Conservation (phyloP, 164 flowering plant genomes). For the Dillenia suffruticosa region DNA sequence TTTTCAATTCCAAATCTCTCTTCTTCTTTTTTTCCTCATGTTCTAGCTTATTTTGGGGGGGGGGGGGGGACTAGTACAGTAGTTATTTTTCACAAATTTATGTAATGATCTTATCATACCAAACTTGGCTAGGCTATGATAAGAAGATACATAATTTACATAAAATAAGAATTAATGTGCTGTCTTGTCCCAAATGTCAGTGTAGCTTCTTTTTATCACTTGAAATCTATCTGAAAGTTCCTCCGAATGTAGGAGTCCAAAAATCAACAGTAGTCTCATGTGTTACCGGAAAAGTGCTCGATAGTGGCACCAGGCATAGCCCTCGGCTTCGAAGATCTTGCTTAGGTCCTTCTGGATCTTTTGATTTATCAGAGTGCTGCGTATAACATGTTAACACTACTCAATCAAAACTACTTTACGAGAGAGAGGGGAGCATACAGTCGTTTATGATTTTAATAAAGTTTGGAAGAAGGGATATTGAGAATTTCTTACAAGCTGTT, state of each 20-base stretch:
- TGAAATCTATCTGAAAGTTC: constrained; percentile 46
- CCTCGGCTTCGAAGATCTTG: constrained; percentile 71
- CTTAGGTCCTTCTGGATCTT: constrained; percentile 40
- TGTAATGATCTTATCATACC: constrained; percentile 16
- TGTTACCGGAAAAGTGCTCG: constrained; percentile 58
- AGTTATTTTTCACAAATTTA: not conserved
- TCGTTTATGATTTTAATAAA: no score
- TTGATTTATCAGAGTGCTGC: constrained; percentile 43
- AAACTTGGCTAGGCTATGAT: constrained; percentile 34
- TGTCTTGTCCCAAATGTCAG: no score
- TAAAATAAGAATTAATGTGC: no score
- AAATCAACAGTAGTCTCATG: constrained; percentile 63
- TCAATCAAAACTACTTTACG: no score
- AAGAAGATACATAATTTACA: not conserved
- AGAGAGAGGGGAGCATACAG: no score
- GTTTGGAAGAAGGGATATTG: no score
- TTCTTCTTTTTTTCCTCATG: constrained; percentile 6
- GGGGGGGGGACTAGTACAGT: constrained; percentile 2
- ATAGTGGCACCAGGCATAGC: constrained; percentile 64
- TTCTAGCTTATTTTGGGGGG: not conserved
- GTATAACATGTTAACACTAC: not conserved
- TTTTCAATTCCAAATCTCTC: no score
- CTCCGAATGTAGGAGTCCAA: constrained; percentile 77
- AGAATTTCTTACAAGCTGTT: constrained; percentile 39
- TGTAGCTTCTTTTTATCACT: not conserved